phyloP scores from a whole-genome alignment of 2,329 filamentous ascomycete genomes.

The Paecilomyces variotii region DNA sequence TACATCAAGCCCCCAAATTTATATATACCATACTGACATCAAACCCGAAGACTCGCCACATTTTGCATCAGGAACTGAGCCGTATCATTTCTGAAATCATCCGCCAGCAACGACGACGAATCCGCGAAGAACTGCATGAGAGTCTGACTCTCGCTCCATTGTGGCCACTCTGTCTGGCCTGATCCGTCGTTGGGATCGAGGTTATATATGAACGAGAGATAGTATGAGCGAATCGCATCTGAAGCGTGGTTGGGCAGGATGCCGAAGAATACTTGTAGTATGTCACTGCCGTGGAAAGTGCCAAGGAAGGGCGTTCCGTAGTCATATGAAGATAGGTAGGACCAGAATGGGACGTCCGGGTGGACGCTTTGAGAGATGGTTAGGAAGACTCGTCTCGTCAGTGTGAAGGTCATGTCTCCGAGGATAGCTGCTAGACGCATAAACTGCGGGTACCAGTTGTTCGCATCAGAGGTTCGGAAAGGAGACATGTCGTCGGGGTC shows the following conservation, averaged over 20 bases:
- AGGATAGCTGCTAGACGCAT: conserved; percentile 69
- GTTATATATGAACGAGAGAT: conserved; percentile 63
- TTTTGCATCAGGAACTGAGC: neutral
- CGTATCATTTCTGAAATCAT: neutral
- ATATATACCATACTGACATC: neutral
- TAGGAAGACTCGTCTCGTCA: conserved; percentile 59
- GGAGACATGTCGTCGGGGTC: conserved; percentile 55
- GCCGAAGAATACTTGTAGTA: conserved; percentile 62
- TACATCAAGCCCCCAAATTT: neutral
- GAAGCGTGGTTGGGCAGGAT: conserved; percentile 56
- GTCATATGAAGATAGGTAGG: conserved; percentile 65
- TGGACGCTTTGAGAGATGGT: conserved; percentile 49
- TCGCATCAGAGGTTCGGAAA: conserved; percentile 60
- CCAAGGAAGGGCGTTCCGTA: conserved; percentile 64
- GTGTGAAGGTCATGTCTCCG: conserved; percentile 66
- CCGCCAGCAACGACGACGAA: neutral
- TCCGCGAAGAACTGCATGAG: neutral
- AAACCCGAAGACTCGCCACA: neutral
- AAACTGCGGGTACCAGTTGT: conserved; percentile 68
- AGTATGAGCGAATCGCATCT: conserved; percentile 57
- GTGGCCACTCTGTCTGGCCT: neutral
- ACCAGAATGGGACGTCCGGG: conserved; percentile 58
- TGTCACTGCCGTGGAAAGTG: conserved; percentile 65
- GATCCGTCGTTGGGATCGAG: conserved; percentile 51
- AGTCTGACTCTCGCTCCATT: neutral